These are phyloP conservation scores for Apiospora hydei DNA, from an alignment of 2,329 filamentous ascomycete genomes.

Conservation along the genomic window DNA sequence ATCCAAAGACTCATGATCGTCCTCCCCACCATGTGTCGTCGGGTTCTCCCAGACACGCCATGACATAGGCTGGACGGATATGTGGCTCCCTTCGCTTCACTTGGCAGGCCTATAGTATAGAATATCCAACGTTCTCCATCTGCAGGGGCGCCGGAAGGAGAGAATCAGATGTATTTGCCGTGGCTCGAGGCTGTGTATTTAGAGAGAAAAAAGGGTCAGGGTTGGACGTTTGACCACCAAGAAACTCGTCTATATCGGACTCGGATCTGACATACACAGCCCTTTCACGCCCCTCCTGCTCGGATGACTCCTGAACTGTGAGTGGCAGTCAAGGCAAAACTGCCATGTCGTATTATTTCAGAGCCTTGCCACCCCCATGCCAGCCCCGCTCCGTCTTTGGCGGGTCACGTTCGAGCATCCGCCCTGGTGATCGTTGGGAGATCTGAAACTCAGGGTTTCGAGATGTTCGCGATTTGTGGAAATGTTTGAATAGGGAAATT, in stretches of 20 bases:
- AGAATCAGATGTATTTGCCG: not conserved
- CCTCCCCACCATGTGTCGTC: not conserved
- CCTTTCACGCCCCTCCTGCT: not conserved
- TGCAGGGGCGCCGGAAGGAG: not conserved
- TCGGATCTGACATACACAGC: not conserved
- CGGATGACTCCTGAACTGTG: not conserved
- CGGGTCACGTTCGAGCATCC: not conserved
- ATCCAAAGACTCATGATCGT: not conserved
- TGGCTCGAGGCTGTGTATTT: not conserved
- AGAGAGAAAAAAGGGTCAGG: not conserved
- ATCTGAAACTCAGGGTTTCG: not conserved
- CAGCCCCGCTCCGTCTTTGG: conserved; percentile 9
- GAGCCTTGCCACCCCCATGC: not conserved
- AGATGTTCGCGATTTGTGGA: not conserved
- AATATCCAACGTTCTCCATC: not conserved
- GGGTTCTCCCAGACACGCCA: not conserved
- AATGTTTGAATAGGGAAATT: not conserved
- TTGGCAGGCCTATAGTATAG: not conserved
- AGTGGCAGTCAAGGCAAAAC: not conserved
- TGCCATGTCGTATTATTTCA: not conserved
- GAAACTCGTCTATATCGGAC: not conserved
- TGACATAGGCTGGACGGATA: not conserved
- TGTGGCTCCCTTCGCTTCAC: not conserved
- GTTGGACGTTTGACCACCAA: not conserved
- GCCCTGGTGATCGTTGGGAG: not conserved